A percentile compares a stretch with the other conserved stretches of the same genome.
These are phyloP conservation scores for Plasmodium malariae DNA, from an alignment of 169 alveolate genomes.

Conservation along the genomic window DNA sequence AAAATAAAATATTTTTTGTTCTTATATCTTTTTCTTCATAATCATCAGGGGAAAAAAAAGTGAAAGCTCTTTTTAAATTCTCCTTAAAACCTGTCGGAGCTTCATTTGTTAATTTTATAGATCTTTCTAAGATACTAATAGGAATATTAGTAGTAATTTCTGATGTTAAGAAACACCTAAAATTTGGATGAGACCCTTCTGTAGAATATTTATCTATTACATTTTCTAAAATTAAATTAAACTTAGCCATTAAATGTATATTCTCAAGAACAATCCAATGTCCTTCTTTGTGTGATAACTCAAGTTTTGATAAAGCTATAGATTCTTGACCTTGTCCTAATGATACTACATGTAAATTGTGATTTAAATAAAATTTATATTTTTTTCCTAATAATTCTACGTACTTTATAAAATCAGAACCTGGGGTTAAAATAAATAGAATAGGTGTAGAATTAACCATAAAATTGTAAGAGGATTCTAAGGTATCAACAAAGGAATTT, in stretches of 20 bases:
- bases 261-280: slow-evolving; percentile 97
- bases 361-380: slow-evolving; percentile 87
- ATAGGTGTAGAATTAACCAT: slow-evolving; percentile 95
- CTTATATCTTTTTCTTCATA: slow-evolving; percentile 93
- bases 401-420: slow-evolving; percentile 95
- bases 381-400: slow-evolving; percentile 92
- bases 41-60: slow-evolving; percentile 95
- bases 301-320: slow-evolving; percentile 93
- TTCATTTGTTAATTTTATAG: slow-evolving; percentile 97
- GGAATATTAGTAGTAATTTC: slow-evolving; percentile 95
- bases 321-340: slow-evolving; percentile 96
- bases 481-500: slow-evolving; percentile 91
- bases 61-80: slow-evolving; percentile 96
- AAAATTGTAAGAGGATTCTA: slow-evolving; percentile 91
- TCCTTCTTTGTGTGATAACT: slow-evolving; percentile 95
- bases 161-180: slow-evolving; percentile 95
- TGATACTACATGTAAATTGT: slow-evolving; percentile 94
- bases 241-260: slow-evolving; percentile 95
- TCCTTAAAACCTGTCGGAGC: slow-evolving; percentile 97
- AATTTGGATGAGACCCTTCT: slow-evolving; percentile 96
- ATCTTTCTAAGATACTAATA: slow-evolving; percentile 95
- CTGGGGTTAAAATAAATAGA: slow-evolving; percentile 95
- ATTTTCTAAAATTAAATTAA: slow-evolving; percentile 95
- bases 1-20: slow-evolving; percentile 95
- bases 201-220: slow-evolving; percentile 93